Conservation (phyloP, 208 protist genomes). For the Lotmaria passim region DNA sequence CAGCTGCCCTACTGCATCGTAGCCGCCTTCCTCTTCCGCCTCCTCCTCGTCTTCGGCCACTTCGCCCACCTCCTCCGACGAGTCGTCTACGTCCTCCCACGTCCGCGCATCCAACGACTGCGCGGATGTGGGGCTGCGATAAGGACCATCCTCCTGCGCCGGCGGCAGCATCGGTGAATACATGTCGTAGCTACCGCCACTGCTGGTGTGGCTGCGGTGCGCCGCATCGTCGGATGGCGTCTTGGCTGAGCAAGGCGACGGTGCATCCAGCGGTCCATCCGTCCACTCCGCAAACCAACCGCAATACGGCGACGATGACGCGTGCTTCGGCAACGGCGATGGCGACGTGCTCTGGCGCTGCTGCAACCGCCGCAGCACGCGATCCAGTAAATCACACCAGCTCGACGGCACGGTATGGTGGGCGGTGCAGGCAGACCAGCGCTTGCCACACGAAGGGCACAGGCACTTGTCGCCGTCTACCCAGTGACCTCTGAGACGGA, state of each 20-base stretch:
- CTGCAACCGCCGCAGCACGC: slow-evolving; percentile 50
- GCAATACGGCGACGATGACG: slow-evolving; percentile 69
- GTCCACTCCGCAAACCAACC: slow-evolving; percentile 58
- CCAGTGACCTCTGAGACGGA: slow-evolving; percentile 5
- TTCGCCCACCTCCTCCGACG: slow-evolving; percentile 3
- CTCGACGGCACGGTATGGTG: slow-evolving; percentile 60
- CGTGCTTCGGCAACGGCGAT: slow-evolving; percentile 9
- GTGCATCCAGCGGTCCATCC: slow-evolving; percentile 5
- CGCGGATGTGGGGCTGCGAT: slow-evolving; percentile 19
- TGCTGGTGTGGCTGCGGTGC: slow-evolving; percentile 1
- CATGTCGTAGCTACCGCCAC: background rate
- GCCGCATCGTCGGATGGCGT: background rate
- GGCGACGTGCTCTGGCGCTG: background rate
- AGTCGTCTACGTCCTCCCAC: slow-evolving; percentile 36
- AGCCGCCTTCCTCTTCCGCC: slow-evolving; percentile 10
- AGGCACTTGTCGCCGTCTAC: slow-evolving; percentile 26
- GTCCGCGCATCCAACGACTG: slow-evolving; percentile 27
- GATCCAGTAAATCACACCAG: slow-evolving; percentile 59
- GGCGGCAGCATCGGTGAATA: background rate
- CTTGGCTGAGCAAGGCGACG: background rate
- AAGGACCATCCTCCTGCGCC: background rate
- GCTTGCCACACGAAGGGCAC: slow-evolving; percentile 71
- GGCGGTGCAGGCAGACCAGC: slow-evolving; percentile 59
- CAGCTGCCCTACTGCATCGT: too few relatives aligned
- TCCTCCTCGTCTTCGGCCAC: slow-evolving; percentile 7